A percentile compares a stretch with the other conserved stretches of the same genome.
Evolutionary conservation across 1,284 basidiomycete genomes (phyloP).

Genomic region (Xanthoconium separans): DNA sequence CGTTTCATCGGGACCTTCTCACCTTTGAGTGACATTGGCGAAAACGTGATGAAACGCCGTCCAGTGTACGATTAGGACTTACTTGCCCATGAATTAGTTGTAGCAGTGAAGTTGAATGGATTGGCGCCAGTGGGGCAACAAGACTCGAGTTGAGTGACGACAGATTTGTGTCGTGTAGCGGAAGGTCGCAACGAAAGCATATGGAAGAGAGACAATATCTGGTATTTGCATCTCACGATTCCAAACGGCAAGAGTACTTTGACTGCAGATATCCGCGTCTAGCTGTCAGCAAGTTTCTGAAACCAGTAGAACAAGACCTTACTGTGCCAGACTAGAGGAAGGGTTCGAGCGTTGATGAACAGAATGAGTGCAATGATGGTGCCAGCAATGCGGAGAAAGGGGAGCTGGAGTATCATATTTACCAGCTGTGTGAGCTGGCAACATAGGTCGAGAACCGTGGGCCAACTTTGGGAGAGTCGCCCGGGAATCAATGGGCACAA

Average conservation of each 20-base stretch:
- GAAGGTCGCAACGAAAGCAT: constrained; percentile 36
- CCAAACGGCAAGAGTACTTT: constrained; percentile 50
- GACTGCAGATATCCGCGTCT: constrained; percentile 36
- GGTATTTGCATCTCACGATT: constrained; percentile 27
- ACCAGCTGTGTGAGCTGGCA: constrained; percentile 1
- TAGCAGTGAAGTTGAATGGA: constrained; percentile 46
- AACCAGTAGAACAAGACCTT: constrained; percentile 27
- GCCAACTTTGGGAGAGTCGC: neutral
- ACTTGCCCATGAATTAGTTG: constrained; percentile 57
- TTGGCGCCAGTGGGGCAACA: constrained; percentile 53
- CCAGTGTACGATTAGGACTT: constrained; percentile 27
- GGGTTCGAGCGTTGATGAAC: constrained; percentile 54
- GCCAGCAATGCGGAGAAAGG: neutral
- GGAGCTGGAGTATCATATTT: neutral
- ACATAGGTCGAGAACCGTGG: neutral
- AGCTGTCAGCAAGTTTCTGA: neutral
- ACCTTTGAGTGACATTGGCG: constrained; percentile 1
- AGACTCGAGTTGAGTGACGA: constrained; percentile 45
- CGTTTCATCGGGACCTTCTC: constrained; percentile 60
- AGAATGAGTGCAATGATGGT: constrained; percentile 31
- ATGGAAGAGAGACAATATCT: constrained; percentile 10
- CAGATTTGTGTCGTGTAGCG: constrained; percentile 35
- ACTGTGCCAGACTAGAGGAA: constrained; percentile 69
- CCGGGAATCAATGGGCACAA: constrained; percentile 6
- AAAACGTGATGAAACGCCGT: neutral